Evolutionary conservation across 2,329 filamentous ascomycete genomes (phyloP).

Genomic region (Elsinoe australis): DNA sequence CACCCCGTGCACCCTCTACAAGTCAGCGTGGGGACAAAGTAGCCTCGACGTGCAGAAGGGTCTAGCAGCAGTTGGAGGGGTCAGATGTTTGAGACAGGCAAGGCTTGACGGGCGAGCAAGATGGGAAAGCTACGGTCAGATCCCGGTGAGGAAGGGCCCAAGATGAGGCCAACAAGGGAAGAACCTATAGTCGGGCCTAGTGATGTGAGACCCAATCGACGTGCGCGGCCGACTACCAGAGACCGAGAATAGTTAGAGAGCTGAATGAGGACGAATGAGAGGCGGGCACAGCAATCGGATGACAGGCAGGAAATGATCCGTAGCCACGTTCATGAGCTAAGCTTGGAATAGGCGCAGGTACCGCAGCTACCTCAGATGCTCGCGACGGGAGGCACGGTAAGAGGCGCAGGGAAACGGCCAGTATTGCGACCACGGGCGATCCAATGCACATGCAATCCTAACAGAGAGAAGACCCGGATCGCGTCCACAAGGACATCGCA

Average conservation of each 20-base stretch:
- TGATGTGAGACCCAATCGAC: conserved; percentile 10
- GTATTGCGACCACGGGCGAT: conserved; percentile 10
- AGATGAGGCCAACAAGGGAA: conserved; percentile 6
- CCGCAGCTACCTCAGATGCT: neutral
- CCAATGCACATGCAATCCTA: conserved; percentile 6
- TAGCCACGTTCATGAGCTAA: conserved; percentile 11
- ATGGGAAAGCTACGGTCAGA: conserved; percentile 7
- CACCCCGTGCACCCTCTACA: conserved; percentile 8
- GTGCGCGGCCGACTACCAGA: conserved; percentile 1
- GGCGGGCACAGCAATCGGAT: conserved; percentile 1
- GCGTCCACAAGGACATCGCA: neutral
- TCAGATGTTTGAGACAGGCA: conserved; percentile 1
- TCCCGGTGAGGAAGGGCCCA: conserved; percentile 7
- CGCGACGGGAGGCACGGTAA: neutral
- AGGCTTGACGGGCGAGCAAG: conserved; percentile 7
- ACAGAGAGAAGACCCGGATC: conserved; percentile 13
- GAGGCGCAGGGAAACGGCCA: conserved; percentile 3
- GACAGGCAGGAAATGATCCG: conserved; percentile 16
- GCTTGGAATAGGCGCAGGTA: conserved; percentile 12
- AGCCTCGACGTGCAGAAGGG: conserved; percentile 9
- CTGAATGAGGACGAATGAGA: conserved; percentile 7
- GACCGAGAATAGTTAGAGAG: conserved; percentile 6
- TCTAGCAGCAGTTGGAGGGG: conserved; percentile 4
- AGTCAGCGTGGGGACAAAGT: conserved; percentile 13
- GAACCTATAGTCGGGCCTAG: conserved; percentile 5